phyloP scores from a whole-genome alignment of 495 filamentous ascomycete genomes.

The Penicillium goetzii region DNA sequence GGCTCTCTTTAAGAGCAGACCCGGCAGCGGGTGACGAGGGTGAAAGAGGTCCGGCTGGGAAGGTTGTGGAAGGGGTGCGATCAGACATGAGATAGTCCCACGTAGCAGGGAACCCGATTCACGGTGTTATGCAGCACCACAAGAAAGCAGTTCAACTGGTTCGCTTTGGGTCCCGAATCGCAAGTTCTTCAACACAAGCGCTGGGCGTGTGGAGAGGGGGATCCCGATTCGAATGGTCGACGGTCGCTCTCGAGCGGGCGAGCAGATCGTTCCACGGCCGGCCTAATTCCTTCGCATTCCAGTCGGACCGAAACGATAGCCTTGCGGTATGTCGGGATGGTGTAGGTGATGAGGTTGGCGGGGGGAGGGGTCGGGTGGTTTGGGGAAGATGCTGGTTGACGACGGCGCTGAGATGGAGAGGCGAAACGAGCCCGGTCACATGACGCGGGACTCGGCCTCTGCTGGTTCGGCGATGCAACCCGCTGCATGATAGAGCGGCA shows the following conservation, averaged over 20 bases:
- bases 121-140: constrained; percentile 9
- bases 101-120: constrained; percentile 15
- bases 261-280: constrained; percentile 44
- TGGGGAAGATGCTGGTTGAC: constrained; percentile 39
- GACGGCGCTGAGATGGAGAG: constrained; percentile 43
- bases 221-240: constrained; percentile 36
- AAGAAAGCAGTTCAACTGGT: constrained; percentile 13
- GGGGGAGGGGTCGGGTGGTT: constrained; percentile 27
- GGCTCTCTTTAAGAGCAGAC: constrained; percentile 43
- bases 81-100: constrained; percentile 47
- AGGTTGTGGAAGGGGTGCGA: constrained; percentile 43
- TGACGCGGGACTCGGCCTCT: constrained; percentile 32
- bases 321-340: constrained; percentile 20
- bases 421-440: constrained; percentile 42
- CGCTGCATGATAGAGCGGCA: constrained; percentile 13
- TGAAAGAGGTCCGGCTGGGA: constrained; percentile 48
- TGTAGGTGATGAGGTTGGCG: constrained; percentile 32
- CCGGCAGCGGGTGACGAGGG: constrained; percentile 49
- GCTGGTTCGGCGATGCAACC: constrained; percentile 12
- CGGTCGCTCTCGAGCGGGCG: constrained; percentile 46
- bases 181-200: constrained; percentile 25
- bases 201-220: constrained; percentile 31
- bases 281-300: constrained; percentile 48
- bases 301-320: constrained; percentile 25
- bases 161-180: constrained; percentile 26